phyloP scores from a whole-genome alignment of 2,329 filamentous ascomycete genomes.

The Elsinoe australis region DNA sequence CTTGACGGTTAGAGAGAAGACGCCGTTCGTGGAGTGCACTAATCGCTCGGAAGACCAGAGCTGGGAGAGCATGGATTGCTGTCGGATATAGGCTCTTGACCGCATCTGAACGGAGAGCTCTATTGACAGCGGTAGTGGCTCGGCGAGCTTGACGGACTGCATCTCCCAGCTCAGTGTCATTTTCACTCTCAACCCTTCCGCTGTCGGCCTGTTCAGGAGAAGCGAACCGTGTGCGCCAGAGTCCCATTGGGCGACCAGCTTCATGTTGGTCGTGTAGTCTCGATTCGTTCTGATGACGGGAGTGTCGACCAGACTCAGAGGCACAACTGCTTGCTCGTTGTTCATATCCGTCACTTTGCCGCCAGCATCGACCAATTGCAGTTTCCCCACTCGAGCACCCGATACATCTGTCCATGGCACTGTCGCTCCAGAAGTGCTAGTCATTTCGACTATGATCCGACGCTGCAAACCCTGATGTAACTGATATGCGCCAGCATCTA shows the following conservation, averaged over 20 bases:
- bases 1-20: conserved; percentile 79
- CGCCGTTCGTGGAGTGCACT: conserved; percentile 75
- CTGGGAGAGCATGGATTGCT: conserved; percentile 76
- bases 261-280: conserved; percentile 83
- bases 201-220: conserved; percentile 85
- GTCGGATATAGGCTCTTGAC: conserved; percentile 74
- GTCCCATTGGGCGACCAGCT: conserved; percentile 89
- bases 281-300: conserved; percentile 77
- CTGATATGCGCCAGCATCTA: conserved; percentile 87
- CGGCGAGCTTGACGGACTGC: conserved; percentile 70
- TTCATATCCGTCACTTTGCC: conserved; percentile 79
- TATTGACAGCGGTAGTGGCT: conserved; percentile 78
- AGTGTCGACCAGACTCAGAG: conserved; percentile 66
- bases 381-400: conserved; percentile 66
- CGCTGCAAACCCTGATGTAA: conserved; percentile 91
- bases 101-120: conserved; percentile 77
- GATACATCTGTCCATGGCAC: conserved; percentile 82
- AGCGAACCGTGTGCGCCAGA: conserved; percentile 86
- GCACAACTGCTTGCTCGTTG: conserved; percentile 62
- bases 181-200: conserved; percentile 88
- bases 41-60: conserved; percentile 80
- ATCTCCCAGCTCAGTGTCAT: conserved; percentile 83
- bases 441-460: conserved; percentile 78
- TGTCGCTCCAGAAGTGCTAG: conserved; percentile 79
- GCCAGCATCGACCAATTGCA: conserved; percentile 74